Conservation (phyloP, 1,139 yeast species). For the Yamadazyma sp. region DNA sequence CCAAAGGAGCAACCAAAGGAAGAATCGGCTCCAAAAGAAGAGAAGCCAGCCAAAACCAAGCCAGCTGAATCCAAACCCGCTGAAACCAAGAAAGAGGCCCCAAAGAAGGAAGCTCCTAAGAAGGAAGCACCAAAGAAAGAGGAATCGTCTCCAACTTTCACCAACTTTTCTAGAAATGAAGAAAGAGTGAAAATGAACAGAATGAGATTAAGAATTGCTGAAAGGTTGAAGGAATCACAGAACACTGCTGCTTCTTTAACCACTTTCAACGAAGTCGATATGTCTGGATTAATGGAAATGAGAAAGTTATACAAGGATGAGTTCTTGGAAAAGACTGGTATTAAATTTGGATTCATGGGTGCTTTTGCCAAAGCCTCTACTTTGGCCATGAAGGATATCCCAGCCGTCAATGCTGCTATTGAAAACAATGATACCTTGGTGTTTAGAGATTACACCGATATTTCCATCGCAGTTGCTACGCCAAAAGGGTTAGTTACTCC, state of each 20-base stretch:
- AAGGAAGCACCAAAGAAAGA: conserved; percentile 25
- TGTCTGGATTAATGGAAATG: conserved; percentile 90
- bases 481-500: conserved; percentile 99
- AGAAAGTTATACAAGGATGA: conserved; percentile 97
- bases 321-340: conserved; percentile 88
- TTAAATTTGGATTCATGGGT: conserved; percentile 98
- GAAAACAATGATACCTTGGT: conserved; percentile 92
- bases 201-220: conserved; percentile 98
- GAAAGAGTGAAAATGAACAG: conserved; percentile 98
- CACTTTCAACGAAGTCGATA: conserved; percentile 97
- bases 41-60: conserved; percentile 34
- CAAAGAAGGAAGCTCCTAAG: conserved; percentile 28
- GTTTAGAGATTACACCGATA: conserved; percentile 93
- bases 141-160: conserved; percentile 47
- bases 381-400: conserved; percentile 91
- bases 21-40: conserved; percentile 8
- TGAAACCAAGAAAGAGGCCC: conserved; percentile 22
- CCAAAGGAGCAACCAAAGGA: conserved; percentile 23
- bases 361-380: conserved; percentile 93
- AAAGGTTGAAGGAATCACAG: conserved; percentile 98
- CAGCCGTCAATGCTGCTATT: conserved; percentile 94
- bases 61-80: conserved; percentile 8
- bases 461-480: conserved; percentile 97
- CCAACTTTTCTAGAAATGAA: conserved; percentile 78
- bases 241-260: conserved; percentile 98